phyloP scores from a whole-genome alignment of 495 filamentous ascomycete genomes.

The Trichoderma reesei region DNA sequence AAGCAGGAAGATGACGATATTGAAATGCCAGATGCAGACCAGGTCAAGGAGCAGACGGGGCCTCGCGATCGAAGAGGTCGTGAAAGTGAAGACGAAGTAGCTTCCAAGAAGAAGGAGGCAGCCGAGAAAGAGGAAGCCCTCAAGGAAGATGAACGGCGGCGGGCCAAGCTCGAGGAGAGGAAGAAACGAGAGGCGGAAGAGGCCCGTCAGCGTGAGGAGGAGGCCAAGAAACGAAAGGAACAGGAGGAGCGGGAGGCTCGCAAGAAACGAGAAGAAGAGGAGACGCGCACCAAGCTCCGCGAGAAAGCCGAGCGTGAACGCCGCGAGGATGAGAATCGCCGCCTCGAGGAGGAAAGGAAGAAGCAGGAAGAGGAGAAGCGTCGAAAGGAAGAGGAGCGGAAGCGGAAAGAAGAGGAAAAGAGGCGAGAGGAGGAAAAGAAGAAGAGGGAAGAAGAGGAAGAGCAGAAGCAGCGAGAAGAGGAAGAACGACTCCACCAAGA shows the following conservation, averaged over 20 bases:
- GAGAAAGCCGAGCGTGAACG: conserved; percentile 20
- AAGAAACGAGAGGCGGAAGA: conserved; percentile 20
- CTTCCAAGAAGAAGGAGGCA: conserved; percentile 36
- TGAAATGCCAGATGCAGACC: conserved; percentile 36
- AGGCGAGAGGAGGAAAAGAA: conserved; percentile 41
- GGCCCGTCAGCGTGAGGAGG: conserved; percentile 21
- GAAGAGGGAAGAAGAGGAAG: conserved; percentile 22
- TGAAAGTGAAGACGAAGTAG: conserved; percentile 37
- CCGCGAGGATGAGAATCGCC: conserved; percentile 21
- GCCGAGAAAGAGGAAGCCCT: conserved; percentile 25
- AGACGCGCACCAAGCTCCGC: conserved; percentile 12
- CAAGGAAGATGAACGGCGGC: conserved; percentile 33
- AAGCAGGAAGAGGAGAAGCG: conserved; percentile 19
- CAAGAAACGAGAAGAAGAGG: conserved; percentile 33
- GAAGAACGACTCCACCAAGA: conserved; percentile 35
- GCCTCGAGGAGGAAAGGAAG: conserved; percentile 29
- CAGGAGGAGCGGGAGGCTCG: conserved; percentile 32
- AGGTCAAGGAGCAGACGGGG: conserved; percentile 11
- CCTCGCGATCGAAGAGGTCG: conserved; percentile 23
- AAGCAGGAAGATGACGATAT: conserved; percentile 38
- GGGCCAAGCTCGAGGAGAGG: conserved; percentile 14
- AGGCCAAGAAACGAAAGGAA: conserved; percentile 27
- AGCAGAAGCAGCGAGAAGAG: conserved; percentile 26
- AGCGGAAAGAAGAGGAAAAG: conserved; percentile 28
- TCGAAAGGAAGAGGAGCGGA: conserved; percentile 15